Evolutionary conservation across 2,329 filamentous ascomycete species (phyloP), one percentile per base, ranked within the genome.

Genomic region (Aspergillus sergii): DNA sequence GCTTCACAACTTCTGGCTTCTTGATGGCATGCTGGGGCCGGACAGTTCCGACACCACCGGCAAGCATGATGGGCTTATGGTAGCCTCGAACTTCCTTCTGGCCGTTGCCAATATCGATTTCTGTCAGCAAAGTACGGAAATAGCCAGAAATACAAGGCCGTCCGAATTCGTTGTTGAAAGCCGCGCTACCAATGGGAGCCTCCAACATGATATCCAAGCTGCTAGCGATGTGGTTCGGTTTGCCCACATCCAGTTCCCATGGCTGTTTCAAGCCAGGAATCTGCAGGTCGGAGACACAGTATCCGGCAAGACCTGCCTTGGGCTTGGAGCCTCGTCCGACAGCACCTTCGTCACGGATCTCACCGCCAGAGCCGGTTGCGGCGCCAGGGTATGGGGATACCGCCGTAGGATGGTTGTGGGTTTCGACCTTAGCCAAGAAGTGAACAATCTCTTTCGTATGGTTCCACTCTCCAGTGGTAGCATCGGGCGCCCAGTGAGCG

Each of bases 41-140:
- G 34, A 98, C 94, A 7, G 92, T 97, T 56, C 95, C 95, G 41
- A 98, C 88, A 75, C 95, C 95, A 74, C 95, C 95, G 66, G 95
- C 95, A 80, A 99, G 93, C 92, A 97, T 96, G 77, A 97, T 97
- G 11, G 95, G 95, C 82, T 99, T 99, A 80, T 98, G 95, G 76
- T 96, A 99, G 28, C 95, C 95, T 69, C 94, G 87, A 73, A 92
- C 86, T 69, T 96, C 93, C 23, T 84, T 84, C 64, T 85, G 82
- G 46, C 86, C 86, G 61, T 87, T 83, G 51, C 83, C 84, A n/a
- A 85, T 78, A 30, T 86, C 83, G 34, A 91, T 84, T 62, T 88
- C 85, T 50, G 89, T 91, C 34, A 96, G 87, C 43, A 99, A 85
- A 0, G 95, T 99, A 64, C 94, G 86, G 84, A 99, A 99, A 75